phyloP scores from a whole-genome alignment of 2,329 filamentous ascomycete species.

The Botrytis pseudocinerea region DNA sequence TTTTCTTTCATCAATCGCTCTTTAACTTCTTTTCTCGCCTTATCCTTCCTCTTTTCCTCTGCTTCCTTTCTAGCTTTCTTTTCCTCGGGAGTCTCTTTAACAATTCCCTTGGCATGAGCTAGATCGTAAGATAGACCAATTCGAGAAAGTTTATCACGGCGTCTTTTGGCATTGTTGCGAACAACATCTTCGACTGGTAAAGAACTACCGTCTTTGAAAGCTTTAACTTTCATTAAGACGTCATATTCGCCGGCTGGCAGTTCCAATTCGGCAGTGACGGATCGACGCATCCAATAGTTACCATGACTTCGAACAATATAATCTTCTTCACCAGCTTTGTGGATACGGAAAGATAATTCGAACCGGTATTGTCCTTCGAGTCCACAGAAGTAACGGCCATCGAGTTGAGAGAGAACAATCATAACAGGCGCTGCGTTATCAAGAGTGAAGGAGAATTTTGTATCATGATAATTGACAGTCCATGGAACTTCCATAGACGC shows the following conservation, averaged over 20 bases:
- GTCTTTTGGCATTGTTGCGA: conserved; percentile 41
- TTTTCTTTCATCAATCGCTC: conserved; percentile 39
- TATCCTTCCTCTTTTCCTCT: conserved; percentile 45
- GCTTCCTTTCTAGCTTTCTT: conserved; percentile 50
- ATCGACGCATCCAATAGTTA: conserved; percentile 51
- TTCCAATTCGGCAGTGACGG: conserved; percentile 58
- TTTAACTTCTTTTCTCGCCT: conserved; percentile 44
- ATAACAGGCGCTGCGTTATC: conserved; percentile 57
- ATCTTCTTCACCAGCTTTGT: conserved; percentile 54
- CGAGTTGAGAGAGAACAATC: conserved; percentile 61
- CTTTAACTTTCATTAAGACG: conserved; percentile 57
- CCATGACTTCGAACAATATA: conserved; percentile 58
- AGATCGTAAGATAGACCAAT: conserved; percentile 62
- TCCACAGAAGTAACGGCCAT: conserved; percentile 61
- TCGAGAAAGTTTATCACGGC: conserved; percentile 55
- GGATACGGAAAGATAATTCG: conserved; percentile 50
- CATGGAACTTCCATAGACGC: conserved; percentile 61
- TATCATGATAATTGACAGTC: conserved; percentile 60
- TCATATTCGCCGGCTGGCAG: conserved; percentile 59
- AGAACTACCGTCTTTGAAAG: conserved; percentile 45
- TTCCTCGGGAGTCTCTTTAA: conserved; percentile 46
- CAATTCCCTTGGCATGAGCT: conserved; percentile 58
- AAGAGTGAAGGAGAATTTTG: conserved; percentile 59
- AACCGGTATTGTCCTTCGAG: conserved; percentile 59
- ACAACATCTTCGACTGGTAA: conserved; percentile 51